Conservation (phyloP, 345 rosid genomes). For the Citrus hindsii region DNA sequence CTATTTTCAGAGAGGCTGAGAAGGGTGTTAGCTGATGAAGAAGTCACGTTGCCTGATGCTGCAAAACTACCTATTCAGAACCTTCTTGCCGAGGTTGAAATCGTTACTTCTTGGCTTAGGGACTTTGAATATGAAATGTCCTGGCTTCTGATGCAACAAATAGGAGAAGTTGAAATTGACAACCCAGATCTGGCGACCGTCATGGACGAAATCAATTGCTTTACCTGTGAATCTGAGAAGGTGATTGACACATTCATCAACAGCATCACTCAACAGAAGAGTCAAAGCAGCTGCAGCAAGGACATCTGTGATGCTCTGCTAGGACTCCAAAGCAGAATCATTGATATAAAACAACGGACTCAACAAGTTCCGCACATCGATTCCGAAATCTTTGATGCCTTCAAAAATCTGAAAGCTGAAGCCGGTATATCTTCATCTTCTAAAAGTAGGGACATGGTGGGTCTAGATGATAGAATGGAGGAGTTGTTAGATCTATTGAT, state of each 20-base stretch:
- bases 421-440: too few species aligned
- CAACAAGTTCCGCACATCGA: too few species aligned
- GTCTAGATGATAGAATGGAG: too few species aligned
- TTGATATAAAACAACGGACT: not conserved
- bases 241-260: not conserved
- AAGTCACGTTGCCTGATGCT: not conserved
- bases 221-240: not conserved
- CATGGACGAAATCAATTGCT: not conserved
- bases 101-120: not conserved
- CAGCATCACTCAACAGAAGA: not conserved
- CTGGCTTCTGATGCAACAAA: not conserved
- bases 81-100: not conserved
- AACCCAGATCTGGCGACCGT: not conserved
- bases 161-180: too few species aligned
- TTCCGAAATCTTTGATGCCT: too few species aligned
- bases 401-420: too few species aligned
- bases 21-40: not conserved
- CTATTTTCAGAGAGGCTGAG: not conserved
- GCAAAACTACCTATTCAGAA: not conserved
- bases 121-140: accelerated
- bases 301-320: not conserved
- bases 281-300: not conserved
- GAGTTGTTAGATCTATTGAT: too few species aligned
- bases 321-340: not conserved
- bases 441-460: too few species aligned